Base-by-base conservation (phyloP, 768 basidiomycete species). In the Boletus bicolor region DNA sequence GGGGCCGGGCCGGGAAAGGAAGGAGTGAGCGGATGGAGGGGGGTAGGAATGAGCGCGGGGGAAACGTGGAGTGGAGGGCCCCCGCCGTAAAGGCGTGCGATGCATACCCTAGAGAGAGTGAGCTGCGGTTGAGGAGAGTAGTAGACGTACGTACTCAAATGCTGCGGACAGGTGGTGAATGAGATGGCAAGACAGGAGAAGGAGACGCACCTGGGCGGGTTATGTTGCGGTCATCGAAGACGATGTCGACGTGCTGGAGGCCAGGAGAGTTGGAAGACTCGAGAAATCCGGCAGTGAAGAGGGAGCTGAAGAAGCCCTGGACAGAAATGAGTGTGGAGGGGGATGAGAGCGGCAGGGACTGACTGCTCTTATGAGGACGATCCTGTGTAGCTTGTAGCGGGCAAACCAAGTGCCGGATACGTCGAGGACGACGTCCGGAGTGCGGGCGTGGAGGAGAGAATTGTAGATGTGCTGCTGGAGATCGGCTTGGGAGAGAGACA, bases 291-390 rank as follows among this genome's bases (percentile, higher is more conserved):
- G 84, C 81, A 0, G 88, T 91, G 72, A 96, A 97, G 21, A 97
- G 80, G 34, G 90, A 86, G 46, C 83, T 79, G 73, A 96, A 95
- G 79, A 93, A 97, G 11, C 89, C 93, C 86, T 90, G 64, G 1
- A 61, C 37, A 48, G 57, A 38, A 42, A 50, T 63, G 28, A 44
- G 57, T 44, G 44, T 7, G 34, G 28, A 24, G 5, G 54, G 41
- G 19, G 19, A 15, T 5, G 34, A 17, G 26, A 12, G 7, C 1
- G 19, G 32, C 7, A 11, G 4, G 34, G 43, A 79, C 84, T 53
- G 52, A 91, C 91, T 9, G 92, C 85, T 71, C 96, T 94, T 42
- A 93, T 91, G 56, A 96, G 84, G 38, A 97, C 84, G 50, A 95
- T 86, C 26, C 85, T 81, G 71, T 97, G 94, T 7, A 93, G 76